A percentile compares a stretch with the other conserved stretches of the same genome.
These are phyloP conservation scores for Xylariaceae sp. DNA, from an alignment of 2,329 filamentous ascomycete genomes.

Conservation along the genomic window DNA sequence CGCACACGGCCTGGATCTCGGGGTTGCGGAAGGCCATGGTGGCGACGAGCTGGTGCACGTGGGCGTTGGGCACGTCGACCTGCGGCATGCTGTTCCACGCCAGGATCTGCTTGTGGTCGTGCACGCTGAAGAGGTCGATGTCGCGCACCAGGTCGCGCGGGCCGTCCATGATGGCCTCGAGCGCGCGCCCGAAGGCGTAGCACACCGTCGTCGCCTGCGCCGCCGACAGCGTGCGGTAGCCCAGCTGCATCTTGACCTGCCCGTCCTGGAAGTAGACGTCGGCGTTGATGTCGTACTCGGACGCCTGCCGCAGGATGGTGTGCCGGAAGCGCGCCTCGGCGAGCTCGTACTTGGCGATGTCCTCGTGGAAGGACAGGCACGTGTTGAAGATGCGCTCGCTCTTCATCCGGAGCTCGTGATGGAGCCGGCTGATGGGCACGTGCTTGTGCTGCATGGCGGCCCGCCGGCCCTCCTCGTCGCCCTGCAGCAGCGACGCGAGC, in stretches of 20 bases:
- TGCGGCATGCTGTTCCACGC: slow-evolving; percentile 42
- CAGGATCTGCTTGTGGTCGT: slow-evolving; percentile 46
- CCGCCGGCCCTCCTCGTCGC: slow-evolving; percentile 17
- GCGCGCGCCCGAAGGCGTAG: slow-evolving; percentile 44
- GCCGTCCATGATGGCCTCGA: slow-evolving; percentile 36
- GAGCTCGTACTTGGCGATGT: slow-evolving; percentile 11
- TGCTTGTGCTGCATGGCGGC: slow-evolving; percentile 33
- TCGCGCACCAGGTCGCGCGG: slow-evolving; percentile 35
- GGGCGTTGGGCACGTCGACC: slow-evolving; percentile 31
- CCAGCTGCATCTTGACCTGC: slow-evolving; percentile 35
- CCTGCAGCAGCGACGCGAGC: slow-evolving; percentile 18
- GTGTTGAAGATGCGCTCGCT: slow-evolving; percentile 42
- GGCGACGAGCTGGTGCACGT: slow-evolving; percentile 39
- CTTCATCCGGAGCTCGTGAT: slow-evolving; percentile 36
- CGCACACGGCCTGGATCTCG: slow-evolving; percentile 26
- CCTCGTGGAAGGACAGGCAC: slow-evolving; percentile 38
- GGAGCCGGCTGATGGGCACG: slow-evolving; percentile 37
- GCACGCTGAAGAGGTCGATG: slow-evolving; percentile 46
- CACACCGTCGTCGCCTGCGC: slow-evolving; percentile 40
- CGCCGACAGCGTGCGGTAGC: slow-evolving; percentile 34
- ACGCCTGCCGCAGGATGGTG: slow-evolving; percentile 33
- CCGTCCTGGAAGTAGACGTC: slow-evolving; percentile 35
- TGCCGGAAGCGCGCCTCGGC: slow-evolving; percentile 27
- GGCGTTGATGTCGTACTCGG: slow-evolving; percentile 39
- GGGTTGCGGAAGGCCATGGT: slow-evolving; percentile 31